A percentile compares a stretch with the other conserved stretches of the same genome.
phyloP scores from a whole-genome alignment of 148 eudicot species.

The Cornus kousa region DNA sequence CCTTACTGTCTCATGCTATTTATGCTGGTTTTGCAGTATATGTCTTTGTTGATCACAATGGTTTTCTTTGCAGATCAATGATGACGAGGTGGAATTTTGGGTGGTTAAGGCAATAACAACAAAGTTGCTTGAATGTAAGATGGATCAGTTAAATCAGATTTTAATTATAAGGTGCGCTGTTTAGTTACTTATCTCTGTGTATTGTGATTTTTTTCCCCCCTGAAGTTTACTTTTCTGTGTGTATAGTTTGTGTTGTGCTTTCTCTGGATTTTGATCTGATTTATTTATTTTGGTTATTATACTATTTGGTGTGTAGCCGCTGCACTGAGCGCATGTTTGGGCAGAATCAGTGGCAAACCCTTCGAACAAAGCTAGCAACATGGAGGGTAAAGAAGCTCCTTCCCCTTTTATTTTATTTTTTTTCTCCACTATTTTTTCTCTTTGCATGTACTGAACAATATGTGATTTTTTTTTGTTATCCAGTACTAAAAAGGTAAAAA shows the following conservation, averaged over 20 bases:
- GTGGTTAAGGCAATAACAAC: slow-evolving; percentile 83
- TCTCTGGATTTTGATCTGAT: not conserved
- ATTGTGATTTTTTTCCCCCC: not conserved
- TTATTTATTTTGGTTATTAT: no score
- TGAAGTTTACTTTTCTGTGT: not conserved
- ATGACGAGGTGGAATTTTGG: slow-evolving; percentile 86
- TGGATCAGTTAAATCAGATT: slow-evolving; percentile 87
- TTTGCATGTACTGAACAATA: not conserved
- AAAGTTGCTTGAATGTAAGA: slow-evolving; percentile 80
- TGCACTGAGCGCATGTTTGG: slow-evolving; percentile 85
- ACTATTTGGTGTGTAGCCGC: slow-evolving; percentile 46
- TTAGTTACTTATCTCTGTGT: not conserved
- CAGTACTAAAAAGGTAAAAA: not conserved
- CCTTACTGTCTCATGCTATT: not conserved
- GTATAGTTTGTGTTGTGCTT: not conserved
- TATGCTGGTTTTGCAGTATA: not conserved
- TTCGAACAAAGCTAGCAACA: slow-evolving; percentile 66
- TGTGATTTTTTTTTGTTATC: not conserved
- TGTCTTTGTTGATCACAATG: not conserved
- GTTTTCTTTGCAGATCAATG: slow-evolving; percentile 53
- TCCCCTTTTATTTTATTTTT: not conserved
- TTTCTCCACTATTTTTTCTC: not conserved
- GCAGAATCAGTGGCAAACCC: slow-evolving; percentile 67
- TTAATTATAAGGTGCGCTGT: slow-evolving; percentile 67
- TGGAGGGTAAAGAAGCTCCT: slow-evolving; percentile 67